Base-by-base conservation (phyloP, 768 basidiomycete species). In the Suillus sp. region DNA sequence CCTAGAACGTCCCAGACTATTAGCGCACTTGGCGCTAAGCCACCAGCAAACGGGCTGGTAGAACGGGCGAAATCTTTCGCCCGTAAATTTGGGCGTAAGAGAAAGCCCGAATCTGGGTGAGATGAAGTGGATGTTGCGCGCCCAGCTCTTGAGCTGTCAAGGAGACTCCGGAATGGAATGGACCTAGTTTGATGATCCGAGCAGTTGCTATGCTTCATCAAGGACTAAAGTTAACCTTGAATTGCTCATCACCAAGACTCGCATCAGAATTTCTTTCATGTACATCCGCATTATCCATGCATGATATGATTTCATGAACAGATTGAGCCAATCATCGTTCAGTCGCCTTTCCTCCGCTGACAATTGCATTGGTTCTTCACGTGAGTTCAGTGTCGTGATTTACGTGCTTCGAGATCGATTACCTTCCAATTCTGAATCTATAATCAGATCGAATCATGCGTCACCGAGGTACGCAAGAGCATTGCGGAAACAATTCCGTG, bases 51-150 rank as follows among this genome's bases (percentile, higher is more conserved):
- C 7, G 62, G 67, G 32, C 75, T 81, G 74, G 65, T 79, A 54
- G 68, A 72, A 9, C 76, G 75, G 54, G 81, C 80, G 22, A 82
- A 75, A 66, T 71, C 67, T 16, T 76, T 83, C 54, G 78, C 79
- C n/a, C 75, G 77, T 59, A 83, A 78, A 66, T 71, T 84, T 60
- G 75, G 78, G 65, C 78, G 75, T 68, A 84, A 78, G 67, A 74
- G 74, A 63, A 76, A 65, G 60, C 34, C 65, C 64, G 42, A 37
- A 60, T 27, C 54, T 40, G 48, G 58, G 22, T 57, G 32, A 61
- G n/a, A 53, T 32, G 61, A 57, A 37, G 68, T 62, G 71, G 57
- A 57, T 64, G 54, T 57, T 37, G 40, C 25, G 37, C 60, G 60
- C 60, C 25, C 35, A 18, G 57, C 53, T 63, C 27, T 37, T 60